Conservation (phyloP, 2,329 filamentous ascomycete species). For the Hymenoscyphus fructigenus region DNA sequence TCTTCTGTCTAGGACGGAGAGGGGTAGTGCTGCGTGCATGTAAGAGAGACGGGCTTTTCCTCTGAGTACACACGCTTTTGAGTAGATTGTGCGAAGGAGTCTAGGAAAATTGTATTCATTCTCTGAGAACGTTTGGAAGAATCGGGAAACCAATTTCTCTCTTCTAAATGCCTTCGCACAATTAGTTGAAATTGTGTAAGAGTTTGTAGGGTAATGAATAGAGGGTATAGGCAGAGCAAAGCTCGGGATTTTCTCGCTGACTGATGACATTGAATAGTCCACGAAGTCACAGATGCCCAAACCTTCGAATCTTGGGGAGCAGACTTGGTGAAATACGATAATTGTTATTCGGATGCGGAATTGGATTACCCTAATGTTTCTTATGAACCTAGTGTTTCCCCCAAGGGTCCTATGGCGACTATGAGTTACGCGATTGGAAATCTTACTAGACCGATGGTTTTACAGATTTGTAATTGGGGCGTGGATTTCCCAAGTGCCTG, state of each 20-base stretch:
- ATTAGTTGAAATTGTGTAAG: too few relatives aligned
- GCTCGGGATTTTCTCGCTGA: too few relatives aligned
- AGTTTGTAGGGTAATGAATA: too few relatives aligned
- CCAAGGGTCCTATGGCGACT: conserved; percentile 35
- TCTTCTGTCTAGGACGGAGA: neutral
- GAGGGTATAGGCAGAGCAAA: too few relatives aligned
- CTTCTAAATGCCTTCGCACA: too few relatives aligned
- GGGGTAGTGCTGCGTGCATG: too few relatives aligned
- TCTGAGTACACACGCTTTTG: too few relatives aligned
- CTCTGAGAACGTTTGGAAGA: too few relatives aligned
- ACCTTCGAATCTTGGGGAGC: conserved; percentile 36
- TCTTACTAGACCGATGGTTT: conserved; percentile 36
- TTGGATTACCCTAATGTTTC: conserved; percentile 37
- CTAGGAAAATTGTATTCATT: too few relatives aligned
- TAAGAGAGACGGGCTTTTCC: too few relatives aligned
- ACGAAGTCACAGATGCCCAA: conserved; percentile 30
- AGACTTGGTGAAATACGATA: conserved; percentile 47
- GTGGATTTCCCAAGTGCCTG: conserved; percentile 42
- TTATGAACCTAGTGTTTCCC: conserved; percentile 38
- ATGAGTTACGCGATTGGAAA: conserved; percentile 39
- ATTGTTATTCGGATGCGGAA: conserved; percentile 39
- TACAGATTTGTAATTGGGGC: conserved; percentile 45
- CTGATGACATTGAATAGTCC: neutral
- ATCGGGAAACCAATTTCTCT: too few relatives aligned
- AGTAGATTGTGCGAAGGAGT: too few relatives aligned